Conservation (phyloP, 1,139 yeast genomes). For the Pneumocystis jirovecii region DNA sequence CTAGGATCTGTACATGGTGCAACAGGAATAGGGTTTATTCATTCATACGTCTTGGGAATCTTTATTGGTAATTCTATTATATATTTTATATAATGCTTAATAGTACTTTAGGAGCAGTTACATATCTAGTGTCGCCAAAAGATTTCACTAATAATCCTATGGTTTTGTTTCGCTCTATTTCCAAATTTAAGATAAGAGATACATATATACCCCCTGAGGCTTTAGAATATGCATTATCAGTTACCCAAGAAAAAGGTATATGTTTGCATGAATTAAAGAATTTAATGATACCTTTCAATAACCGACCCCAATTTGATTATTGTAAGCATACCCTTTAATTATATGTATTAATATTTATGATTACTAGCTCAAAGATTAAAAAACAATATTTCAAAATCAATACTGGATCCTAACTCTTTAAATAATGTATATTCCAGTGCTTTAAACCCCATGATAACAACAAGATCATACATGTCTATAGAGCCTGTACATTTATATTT, state of each 20-base stretch:
- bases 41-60: constrained; percentile 66
- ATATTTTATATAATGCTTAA: not conserved
- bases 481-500: constrained; percentile 79
- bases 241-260: constrained; percentile 43
- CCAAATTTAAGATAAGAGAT: constrained; percentile 72
- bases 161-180: constrained; percentile 53
- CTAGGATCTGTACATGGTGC: constrained; percentile 81
- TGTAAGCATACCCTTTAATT: constrained; percentile 5
- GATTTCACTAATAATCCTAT: constrained; percentile 67
- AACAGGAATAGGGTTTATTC: constrained; percentile 74
- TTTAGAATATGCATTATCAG: constrained; percentile 57
- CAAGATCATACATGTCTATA: constrained; percentile 75
- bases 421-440: constrained; percentile 66
- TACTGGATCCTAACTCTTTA: constrained; percentile 53
- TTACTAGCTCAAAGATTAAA: constrained; percentile 39
- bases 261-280: constrained; percentile 54
- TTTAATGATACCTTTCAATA: constrained; percentile 67
- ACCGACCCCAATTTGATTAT: constrained; percentile 52
- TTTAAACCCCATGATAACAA: constrained; percentile 69
- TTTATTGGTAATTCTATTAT: constrained; percentile 30
- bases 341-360: not conserved
- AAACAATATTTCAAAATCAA: constrained; percentile 47
- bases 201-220: constrained; percentile 74
- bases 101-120: constrained; percentile 49
- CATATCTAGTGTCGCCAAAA: constrained; percentile 63